A percentile compares a stretch with the other conserved stretches of the same genome.
These are phyloP conservation scores for Trametes coccinea DNA, from an alignment of 768 basidiomycete genomes.

Conservation along the genomic window DNA sequence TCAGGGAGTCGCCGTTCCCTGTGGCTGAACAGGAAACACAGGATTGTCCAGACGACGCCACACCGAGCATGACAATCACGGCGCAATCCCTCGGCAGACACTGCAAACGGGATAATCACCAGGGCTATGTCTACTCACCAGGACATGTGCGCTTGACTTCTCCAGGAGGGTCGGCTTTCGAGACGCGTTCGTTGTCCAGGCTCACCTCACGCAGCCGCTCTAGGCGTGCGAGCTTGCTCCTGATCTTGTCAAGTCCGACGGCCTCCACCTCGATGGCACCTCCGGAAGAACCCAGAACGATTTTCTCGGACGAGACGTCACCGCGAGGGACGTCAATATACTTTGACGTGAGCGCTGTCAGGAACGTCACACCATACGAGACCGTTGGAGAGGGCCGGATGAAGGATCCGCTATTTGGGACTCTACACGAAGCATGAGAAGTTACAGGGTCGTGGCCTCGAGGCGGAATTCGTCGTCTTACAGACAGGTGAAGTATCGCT, in stretches of 20 bases:
- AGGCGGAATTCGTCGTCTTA: conserved; percentile 38
- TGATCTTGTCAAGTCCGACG: conserved; percentile 77
- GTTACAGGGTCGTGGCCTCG: conserved; percentile 1
- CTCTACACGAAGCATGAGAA: conserved; percentile 30
- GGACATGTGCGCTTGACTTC: conserved; percentile 60
- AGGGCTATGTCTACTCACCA: conserved; percentile 48
- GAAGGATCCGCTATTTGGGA: conserved; percentile 72
- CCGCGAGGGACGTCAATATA: conserved; percentile 71
- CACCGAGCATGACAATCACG: not conserved
- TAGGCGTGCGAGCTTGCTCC: conserved; percentile 66
- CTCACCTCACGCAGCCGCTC: conserved; percentile 75
- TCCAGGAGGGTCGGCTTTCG: conserved; percentile 49
- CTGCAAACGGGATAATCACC: not conserved
- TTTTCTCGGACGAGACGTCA: conserved; percentile 53
- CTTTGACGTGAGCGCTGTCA: conserved; percentile 71
- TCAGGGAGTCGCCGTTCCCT: no score
- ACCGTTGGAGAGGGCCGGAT: conserved; percentile 67
- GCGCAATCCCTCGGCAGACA: not conserved
- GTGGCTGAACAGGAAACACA: no score
- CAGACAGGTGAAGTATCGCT: conserved; percentile 78
- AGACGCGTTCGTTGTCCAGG: conserved; percentile 68
- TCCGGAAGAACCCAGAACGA: conserved; percentile 78
- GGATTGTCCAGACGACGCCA: no score
- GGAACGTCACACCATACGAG: conserved; percentile 67
- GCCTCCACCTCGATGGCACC: conserved; percentile 87